Percentiles rank a stretch among this genome's conserved stretches.
phyloP scores from a whole-genome alignment of 208 protist genomes.

The Leishmania mexicana region DNA sequence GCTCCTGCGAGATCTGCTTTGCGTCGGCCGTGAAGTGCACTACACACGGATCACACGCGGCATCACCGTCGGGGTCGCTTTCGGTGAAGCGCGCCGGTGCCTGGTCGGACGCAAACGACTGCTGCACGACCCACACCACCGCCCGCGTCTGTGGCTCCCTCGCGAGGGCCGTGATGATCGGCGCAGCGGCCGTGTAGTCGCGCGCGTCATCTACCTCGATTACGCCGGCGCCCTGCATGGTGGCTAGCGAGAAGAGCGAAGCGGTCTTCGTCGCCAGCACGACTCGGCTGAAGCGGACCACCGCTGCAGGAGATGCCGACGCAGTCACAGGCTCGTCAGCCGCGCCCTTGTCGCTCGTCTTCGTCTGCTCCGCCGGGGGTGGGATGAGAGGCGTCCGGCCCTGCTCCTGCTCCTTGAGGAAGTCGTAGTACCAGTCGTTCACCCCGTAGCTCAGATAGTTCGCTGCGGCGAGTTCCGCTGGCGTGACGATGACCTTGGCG shows the following conservation, averaged over 20 bases:
- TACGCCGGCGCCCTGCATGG: slow-evolving; percentile 21
- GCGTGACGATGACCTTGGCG: slow-evolving; percentile 58
- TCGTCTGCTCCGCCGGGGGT: background rate
- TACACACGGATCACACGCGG: slow-evolving; percentile 28
- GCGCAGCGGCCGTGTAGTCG: slow-evolving; percentile 32
- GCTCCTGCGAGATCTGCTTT: slow-evolving; percentile 30
- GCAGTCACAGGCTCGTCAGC: background rate
- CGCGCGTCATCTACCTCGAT: slow-evolving; percentile 8
- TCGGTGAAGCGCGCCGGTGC: slow-evolving; percentile 22
- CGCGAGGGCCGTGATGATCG: slow-evolving; percentile 45
- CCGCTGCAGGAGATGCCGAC: background rate
- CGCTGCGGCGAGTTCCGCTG: slow-evolving; percentile 31
- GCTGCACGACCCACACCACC: slow-evolving; percentile 69
- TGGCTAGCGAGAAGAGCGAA: slow-evolving; percentile 47
- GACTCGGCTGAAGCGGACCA: slow-evolving; percentile 49
- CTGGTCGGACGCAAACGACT: slow-evolving; percentile 52
- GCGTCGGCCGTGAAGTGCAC: slow-evolving; percentile 80
- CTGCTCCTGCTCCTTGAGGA: slow-evolving; percentile 32
- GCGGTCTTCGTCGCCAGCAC: slow-evolving; percentile 41
- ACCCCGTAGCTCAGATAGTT: slow-evolving; percentile 22
- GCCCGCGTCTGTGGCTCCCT: slow-evolving; percentile 30
- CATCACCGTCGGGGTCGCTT: background rate
- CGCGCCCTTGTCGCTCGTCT: background rate
- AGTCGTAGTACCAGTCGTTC: slow-evolving; percentile 36
- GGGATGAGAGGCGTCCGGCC: slow-evolving; percentile 27